Evolutionary conservation across 116 monocot species (phyloP).

Genomic region (Trichopus zeylanicus): DNA sequence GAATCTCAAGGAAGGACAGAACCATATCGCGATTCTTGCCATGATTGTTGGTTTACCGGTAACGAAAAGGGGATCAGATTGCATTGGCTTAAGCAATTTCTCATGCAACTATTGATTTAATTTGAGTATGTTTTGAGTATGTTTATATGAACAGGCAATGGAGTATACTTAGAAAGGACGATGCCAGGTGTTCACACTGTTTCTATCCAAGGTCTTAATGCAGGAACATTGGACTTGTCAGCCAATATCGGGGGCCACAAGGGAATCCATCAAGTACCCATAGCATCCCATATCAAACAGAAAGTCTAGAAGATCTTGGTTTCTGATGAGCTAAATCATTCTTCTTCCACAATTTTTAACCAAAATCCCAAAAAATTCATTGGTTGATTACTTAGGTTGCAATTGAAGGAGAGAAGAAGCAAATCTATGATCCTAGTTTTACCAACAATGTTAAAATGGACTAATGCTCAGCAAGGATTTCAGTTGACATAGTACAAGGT

Average conservation of each 20-base stretch:
- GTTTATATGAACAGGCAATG: slow-evolving; percentile 39
- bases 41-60: slow-evolving; percentile 71
- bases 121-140: not conserved
- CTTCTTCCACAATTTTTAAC: too few relatives aligned
- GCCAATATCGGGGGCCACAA: slow-evolving; percentile 53
- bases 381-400: slow-evolving; percentile 15
- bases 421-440: slow-evolving; percentile 13
- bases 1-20: slow-evolving; percentile 46
- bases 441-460: slow-evolving; percentile 26
- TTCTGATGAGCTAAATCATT: too few relatives aligned
- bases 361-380: not conserved
- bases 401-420: slow-evolving; percentile 21
- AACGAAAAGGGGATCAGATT: not conserved
- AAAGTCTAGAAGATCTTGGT: not conserved
- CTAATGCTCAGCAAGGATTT: slow-evolving; percentile 6
- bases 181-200: slow-evolving; percentile 45
- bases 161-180: slow-evolving; percentile 57
- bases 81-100: not conserved
- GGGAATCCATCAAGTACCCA: slow-evolving; percentile 13
- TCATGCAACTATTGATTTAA: not conserved
- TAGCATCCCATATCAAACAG: too few relatives aligned
- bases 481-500: slow-evolving; percentile 56
- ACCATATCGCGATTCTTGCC: slow-evolving; percentile 51
- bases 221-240: slow-evolving; percentile 76
- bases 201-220: slow-evolving; percentile 71